phyloP scores from a whole-genome alignment of 768 basidiomycete species.

The Podaxis pistillaris region DNA sequence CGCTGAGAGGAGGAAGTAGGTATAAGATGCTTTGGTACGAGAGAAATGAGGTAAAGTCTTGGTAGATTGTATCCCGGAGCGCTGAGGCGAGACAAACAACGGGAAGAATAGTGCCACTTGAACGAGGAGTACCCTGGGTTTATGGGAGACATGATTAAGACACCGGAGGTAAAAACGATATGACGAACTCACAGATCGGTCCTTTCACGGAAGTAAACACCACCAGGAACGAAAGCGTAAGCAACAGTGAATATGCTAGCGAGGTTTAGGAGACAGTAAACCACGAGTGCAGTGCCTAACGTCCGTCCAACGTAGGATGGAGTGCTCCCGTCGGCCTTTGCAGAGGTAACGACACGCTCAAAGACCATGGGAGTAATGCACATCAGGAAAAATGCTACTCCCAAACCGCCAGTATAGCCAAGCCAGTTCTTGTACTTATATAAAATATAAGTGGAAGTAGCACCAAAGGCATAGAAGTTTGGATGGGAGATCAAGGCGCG shows the following conservation, averaged over 20 bases:
- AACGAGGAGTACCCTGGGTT: slow-evolving; percentile 42
- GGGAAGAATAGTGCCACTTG: slow-evolving; percentile 49
- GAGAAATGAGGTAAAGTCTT: slow-evolving; percentile 5
- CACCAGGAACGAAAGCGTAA: slow-evolving; percentile 88
- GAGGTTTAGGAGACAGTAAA: slow-evolving; percentile 63
- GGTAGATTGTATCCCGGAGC: not conserved
- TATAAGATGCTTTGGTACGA: slow-evolving; percentile 21
- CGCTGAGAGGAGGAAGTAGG: slow-evolving; percentile 33
- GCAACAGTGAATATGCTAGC: slow-evolving; percentile 82
- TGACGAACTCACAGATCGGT: slow-evolving; percentile 63
- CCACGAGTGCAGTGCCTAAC: slow-evolving; percentile 50
- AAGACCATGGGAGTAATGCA: slow-evolving; percentile 58
- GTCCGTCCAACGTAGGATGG: not conserved
- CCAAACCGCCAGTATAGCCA: slow-evolving; percentile 69
- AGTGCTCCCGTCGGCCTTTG: not conserved
- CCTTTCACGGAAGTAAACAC: slow-evolving; percentile 69
- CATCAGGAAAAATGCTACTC: slow-evolving; percentile 61
- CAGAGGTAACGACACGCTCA: slow-evolving; percentile 38
- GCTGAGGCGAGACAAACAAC: slow-evolving; percentile 28
- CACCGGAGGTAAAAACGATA: not conserved
- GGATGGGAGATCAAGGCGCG: slow-evolving; percentile 40
- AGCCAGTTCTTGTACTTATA: slow-evolving; percentile 64
- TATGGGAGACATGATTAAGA: slow-evolving; percentile 23
- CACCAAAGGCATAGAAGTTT: slow-evolving; percentile 54
- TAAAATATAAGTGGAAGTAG: slow-evolving; percentile 51